phyloP scores from a whole-genome alignment of 2,329 filamentous ascomycete genomes.

The Diplodia mutila region DNA sequence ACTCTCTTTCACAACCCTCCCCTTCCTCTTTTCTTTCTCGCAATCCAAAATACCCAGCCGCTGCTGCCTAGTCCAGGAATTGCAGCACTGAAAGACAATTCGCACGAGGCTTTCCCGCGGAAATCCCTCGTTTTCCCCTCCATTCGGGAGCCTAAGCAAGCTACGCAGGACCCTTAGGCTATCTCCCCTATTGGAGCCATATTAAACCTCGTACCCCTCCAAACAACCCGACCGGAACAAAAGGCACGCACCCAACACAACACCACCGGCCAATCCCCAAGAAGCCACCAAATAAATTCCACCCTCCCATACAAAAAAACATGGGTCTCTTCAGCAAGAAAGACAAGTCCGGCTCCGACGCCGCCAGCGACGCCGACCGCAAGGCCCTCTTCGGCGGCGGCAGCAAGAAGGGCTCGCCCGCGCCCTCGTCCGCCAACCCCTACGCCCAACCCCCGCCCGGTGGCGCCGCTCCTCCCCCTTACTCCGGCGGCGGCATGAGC shows the following conservation, averaged over 20 bases:
- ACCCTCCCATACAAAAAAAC: background rate
- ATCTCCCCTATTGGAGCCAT: background rate
- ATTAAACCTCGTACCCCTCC: background rate
- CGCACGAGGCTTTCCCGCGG: background rate
- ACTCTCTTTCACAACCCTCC: background rate
- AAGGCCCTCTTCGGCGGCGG: constrained; percentile 62
- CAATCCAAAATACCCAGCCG: background rate
- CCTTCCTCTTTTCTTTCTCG: background rate
- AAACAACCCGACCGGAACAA: background rate
- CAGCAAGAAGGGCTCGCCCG: constrained; percentile 57
- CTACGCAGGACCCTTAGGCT: background rate
- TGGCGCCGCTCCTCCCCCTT: constrained; percentile 47
- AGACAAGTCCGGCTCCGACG: constrained; percentile 54
- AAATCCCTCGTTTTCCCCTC: background rate
- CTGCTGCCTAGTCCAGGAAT: background rate
- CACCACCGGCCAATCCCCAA: background rate
- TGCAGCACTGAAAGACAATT: background rate
- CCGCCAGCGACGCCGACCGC: constrained; percentile 58
- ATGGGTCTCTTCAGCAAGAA: constrained; percentile 49
- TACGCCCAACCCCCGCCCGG: constrained; percentile 56
- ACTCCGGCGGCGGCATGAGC: constrained; percentile 36
- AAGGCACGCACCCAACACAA: background rate
- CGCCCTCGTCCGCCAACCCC: constrained; percentile 55
- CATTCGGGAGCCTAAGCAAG: background rate
- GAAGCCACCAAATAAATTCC: background rate